Percentiles rank a stretch among this genome's conserved stretches.
phyloP scores from a whole-genome alignment of 2,329 filamentous ascomycete genomes.

The Talaromyces sp. region DNA sequence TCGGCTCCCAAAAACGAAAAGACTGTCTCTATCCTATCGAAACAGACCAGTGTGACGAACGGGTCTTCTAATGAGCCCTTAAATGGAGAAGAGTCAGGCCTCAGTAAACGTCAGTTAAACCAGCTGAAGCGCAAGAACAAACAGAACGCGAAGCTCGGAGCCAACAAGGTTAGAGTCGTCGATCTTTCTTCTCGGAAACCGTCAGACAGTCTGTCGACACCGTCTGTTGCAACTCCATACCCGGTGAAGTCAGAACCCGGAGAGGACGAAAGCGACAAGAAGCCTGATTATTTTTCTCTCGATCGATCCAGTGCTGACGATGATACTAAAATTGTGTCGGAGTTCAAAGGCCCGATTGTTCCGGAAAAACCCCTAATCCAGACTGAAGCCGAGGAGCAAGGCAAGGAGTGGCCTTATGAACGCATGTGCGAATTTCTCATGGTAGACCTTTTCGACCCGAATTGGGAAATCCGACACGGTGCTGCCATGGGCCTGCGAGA shows the following conservation, averaged over 20 bases:
- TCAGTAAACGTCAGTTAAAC: slow-evolving; percentile 92
- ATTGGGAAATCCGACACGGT: slow-evolving; percentile 94
- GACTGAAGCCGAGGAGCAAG: slow-evolving; percentile 68
- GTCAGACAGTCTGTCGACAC: slow-evolving; percentile 60
- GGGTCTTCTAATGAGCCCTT: slow-evolving; percentile 45
- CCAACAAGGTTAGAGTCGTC: slow-evolving; percentile 83
- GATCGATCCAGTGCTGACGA: slow-evolving; percentile 79
- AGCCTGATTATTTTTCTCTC: slow-evolving; percentile 82
- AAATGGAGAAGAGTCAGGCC: slow-evolving; percentile 59
- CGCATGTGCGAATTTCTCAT: slow-evolving; percentile 90
- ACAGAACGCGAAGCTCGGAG: slow-evolving; percentile 78
- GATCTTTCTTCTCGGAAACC: slow-evolving; percentile 69
- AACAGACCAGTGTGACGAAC: slow-evolving; percentile 43
- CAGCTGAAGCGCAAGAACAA: slow-evolving; percentile 92
- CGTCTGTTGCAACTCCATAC: slow-evolving; percentile 47
- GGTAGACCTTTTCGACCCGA: slow-evolving; percentile 84
- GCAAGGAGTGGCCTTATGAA: slow-evolving; percentile 88
- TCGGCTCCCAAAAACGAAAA: slow-evolving; percentile 50
- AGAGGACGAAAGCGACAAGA: slow-evolving; percentile 55
- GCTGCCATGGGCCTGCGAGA: slow-evolving; percentile 93
- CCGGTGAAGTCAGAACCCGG: slow-evolving; percentile 59
- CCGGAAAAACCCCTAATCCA: slow-evolving; percentile 84
- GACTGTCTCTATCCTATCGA: slow-evolving; percentile 36
- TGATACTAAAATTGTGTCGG: slow-evolving; percentile 84
- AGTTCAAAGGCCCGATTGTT: slow-evolving; percentile 81